These are phyloP conservation scores for Chalciporus piperatus DNA, from an alignment of 768 basidiomycete species.

Conservation along the genomic window DNA sequence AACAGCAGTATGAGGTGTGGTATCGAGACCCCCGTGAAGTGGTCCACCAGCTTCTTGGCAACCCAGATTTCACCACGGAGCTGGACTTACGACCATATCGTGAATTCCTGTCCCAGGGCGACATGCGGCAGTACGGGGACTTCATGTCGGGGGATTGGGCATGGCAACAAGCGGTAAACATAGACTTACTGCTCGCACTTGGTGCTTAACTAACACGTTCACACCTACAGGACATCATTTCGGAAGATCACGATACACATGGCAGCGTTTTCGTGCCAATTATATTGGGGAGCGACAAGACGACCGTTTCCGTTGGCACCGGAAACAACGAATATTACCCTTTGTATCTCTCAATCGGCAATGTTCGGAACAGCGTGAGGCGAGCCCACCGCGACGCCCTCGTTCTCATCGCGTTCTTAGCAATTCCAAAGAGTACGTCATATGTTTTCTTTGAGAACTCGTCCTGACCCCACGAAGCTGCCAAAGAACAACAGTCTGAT, in stretches of 20 bases:
- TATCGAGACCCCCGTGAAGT: conserved; percentile 17
- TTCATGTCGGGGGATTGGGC: conserved; percentile 16
- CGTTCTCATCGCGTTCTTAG: conserved; percentile 22
- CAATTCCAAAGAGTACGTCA: conserved; percentile 32
- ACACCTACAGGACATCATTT: conserved; percentile 26
- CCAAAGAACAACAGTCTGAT: conserved; percentile 9
- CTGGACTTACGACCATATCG: conserved; percentile 18
- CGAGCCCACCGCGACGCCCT: conserved; percentile 6
- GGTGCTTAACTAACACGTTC: neutral
- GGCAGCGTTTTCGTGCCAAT: conserved; percentile 13
- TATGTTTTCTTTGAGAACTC: neutral
- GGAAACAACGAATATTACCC: conserved; percentile 13
- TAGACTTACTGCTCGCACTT: no score
- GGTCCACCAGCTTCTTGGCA: conserved; percentile 17
- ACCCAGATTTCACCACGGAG: conserved; percentile 18
- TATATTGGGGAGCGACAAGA: conserved; percentile 16
- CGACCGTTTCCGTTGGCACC: conserved; percentile 13
- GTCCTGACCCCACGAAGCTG: neutral
- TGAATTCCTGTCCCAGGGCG: neutral
- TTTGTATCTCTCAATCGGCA: conserved; percentile 15
- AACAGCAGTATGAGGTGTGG: conserved; percentile 26
- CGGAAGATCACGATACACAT: conserved; percentile 8
- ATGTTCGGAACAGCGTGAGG: conserved; percentile 8
- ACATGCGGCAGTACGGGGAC: neutral
- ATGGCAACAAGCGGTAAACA: conserved; percentile 6